Base-by-base conservation (phyloP, 495 filamentous ascomycete species). In the Xylaria grammica region DNA sequence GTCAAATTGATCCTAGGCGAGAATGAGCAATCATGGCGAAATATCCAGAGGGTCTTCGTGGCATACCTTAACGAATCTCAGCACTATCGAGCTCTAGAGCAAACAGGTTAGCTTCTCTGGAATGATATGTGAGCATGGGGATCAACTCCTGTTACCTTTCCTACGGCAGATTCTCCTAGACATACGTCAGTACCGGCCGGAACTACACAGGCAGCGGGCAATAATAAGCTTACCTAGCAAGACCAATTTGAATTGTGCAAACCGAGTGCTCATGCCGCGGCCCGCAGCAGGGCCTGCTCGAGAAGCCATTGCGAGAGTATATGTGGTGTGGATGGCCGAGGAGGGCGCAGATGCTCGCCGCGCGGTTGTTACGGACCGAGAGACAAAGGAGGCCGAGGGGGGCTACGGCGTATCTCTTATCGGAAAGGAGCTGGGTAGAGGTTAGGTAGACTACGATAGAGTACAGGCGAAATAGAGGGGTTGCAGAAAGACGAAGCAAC, bases 171-270 rank as follows among this genome's bases (percentile, higher is more conserved):
- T 82, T 99, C 95, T 73, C 95, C 94, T 98, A 76, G 42, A 62
- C 20, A 3, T 55, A 30, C 20, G 72, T 85, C 68, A 82, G 79
- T 68, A 69, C 82, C 20, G 32, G 22, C 67, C 77, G 77, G 32
- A 42, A 46, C 27, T 22, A 27, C n/a, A 51, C 30, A 24, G 26
- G 49, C 15, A 53, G 42, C 29, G 44, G 53, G 49, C 29, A 42
- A 13, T 51, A 57, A 27, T 10, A 17, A 51, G 64, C 86, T 64
- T 85, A 97, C 95, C 95, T 65, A 99, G 83, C 72, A 99, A 82
- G 62, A 99, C 95, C 71, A 99, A 88, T 85, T 99, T 99, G 82
- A 99, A 99, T 84, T 99, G 95, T 67, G 95, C 95, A 80, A 99
- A 99, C 71, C 94, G 90, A 69, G 75, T 81, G 74, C 74, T 76